Evolutionary conservation across 768 basidiomycete genomes (phyloP), one percentile per base, ranked within the genome.

Genomic region (Tylopilus sp.): DNA sequence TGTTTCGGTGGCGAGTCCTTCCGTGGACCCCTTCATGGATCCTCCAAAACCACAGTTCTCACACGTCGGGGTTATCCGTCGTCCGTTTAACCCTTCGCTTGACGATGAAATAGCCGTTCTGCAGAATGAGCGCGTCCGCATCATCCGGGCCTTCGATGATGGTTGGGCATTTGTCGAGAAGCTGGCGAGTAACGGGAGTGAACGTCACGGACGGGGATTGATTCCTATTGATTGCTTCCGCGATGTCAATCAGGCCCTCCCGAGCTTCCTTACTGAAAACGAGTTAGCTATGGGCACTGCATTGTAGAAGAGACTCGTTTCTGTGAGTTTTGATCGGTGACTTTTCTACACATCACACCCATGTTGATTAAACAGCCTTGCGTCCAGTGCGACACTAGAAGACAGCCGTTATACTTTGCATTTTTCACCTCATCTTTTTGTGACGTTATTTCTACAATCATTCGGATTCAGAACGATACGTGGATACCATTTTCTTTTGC

Each of bases 221-320:
- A 84, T 88, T 41, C 86, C 86, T 6, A 69, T 87, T n/a, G 82
- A 86, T 57, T 88, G 85, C 63, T 72, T 88, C 63, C 72, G 83
- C 25, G 71, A 73, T 38, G 61, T 67, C 21, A 71, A 73, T 17
- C 74, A 80, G 61, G 68, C 73, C 21, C 66, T 81, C 28, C 73
- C 78, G 0, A 64, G 70, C 8, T 82, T 81, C 68, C 63, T 81
- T 44, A 70, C 73, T 13, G 69, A 74, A 55, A 79, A 64, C 65
- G 77, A 48, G 69, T 78, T 50, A 74, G 74, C 57, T 70, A 72
- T 39, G 18, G 40, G 26, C 12, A 10, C 18, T 33, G 59, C 44
- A 6, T 3, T 54, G 11, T 51, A 48, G 23, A 40, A 28, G 7
- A 11, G 26, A 17, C 3, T 8, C 5, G 13, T 12, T 22, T n/a